These are phyloP conservation scores for Actinidia arguta DNA, from an alignment of 179 eudicot genomes.

Conservation along the genomic window DNA sequence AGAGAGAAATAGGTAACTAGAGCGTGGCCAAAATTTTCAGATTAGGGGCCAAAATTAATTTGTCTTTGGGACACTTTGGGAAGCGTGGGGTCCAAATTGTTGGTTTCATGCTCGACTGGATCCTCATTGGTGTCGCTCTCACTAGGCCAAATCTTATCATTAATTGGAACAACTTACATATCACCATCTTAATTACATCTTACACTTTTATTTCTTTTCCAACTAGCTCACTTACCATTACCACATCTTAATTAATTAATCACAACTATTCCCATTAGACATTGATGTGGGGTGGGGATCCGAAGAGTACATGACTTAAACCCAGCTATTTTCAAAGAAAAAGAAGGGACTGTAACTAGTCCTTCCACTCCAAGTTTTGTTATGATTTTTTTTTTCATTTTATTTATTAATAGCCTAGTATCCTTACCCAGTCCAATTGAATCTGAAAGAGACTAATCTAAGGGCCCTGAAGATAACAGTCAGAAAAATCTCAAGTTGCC, in stretches of 20 bases:
- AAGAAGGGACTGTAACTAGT: no score
- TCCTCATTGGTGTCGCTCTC: background rate
- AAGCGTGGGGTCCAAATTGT: background rate
- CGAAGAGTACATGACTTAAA: background rate
- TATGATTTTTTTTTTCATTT: background rate
- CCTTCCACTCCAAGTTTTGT: background rate
- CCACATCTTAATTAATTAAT: background rate
- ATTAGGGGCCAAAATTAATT: no score
- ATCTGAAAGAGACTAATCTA: background rate
- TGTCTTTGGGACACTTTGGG: no score
- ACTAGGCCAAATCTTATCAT: background rate
- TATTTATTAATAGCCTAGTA: background rate
- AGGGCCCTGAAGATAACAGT: background rate
- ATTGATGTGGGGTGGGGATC: background rate
- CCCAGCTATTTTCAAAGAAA: background rate
- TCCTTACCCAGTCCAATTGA: background rate
- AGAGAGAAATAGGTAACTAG: no score
- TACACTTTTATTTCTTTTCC: background rate
- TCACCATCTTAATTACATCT: background rate
- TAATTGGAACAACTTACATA: background rate
- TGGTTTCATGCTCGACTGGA: background rate
- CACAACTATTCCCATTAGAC: background rate
- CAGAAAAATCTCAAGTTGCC: no score
- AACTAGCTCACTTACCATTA: background rate
- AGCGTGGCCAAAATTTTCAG: no score